Evolutionary conservation across 2,329 filamentous ascomycete genomes (phyloP), one percentile per base, ranked within the genome.

Genomic region (Fusarium humuli): DNA sequence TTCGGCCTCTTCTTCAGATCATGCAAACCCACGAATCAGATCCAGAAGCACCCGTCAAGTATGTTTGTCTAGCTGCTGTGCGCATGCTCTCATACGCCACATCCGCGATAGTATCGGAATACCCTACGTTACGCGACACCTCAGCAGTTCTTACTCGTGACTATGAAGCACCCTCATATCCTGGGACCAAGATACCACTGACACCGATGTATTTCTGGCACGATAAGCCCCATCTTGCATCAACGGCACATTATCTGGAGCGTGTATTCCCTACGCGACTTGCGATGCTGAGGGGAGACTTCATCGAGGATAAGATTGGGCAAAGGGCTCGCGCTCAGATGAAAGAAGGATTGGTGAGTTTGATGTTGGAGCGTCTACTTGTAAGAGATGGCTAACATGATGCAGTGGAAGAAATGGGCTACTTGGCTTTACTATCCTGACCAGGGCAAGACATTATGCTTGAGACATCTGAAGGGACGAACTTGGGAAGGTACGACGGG

Each of bases 151-250:
- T 86, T 22, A 85, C 82, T 60, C 75, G 79, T 2, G 77, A 81
- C 18, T 87, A 68, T n/a, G 34, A 85, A 59, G n/a, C 46, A 11
- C 16, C 52, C 2, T 55, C 56, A 2, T 20, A 56, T 3, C 50
- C 67, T 3, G 50, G 61, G 8, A 23, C 50, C 18, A 65, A 71
- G 16, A 74, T 88, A 1, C 83, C 84, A 0, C 73, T 88, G 42
- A 88, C 86, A 2, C 86, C 86, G 0, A 79, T 88, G 57, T 88
- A 87, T 76, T 87, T 88, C 71, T 88, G 86, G 86, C 85, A 88
- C 58, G 86, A 88, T 64, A 88, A 88, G 69, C 85, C 86, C 1
- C 86, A 88, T 59, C 63, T 88, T 4, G 85, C 83, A 2, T 82
- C 81, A 6, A 82, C 80, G 0, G 69, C 76, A 3, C 86, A 88